phyloP scores from a whole-genome alignment of 352 stramenopile genomes.

The Pythium volutum region DNA sequence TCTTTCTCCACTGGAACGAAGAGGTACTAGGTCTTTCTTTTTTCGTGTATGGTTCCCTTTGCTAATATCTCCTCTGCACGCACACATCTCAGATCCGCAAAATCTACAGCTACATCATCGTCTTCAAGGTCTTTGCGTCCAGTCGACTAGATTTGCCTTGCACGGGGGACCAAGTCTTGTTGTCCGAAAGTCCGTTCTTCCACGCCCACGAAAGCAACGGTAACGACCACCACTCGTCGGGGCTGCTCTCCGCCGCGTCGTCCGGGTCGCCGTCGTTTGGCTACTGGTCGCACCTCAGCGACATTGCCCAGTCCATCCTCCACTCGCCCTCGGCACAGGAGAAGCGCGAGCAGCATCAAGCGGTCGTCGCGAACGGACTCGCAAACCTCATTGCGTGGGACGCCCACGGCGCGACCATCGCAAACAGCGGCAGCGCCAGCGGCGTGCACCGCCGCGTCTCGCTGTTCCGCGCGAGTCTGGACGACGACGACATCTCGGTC shows the following conservation, averaged over 20 bases:
- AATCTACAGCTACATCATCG: conserved; percentile 83
- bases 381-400: conserved; percentile 70
- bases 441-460: conserved; percentile 29
- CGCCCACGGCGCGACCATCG: conserved; percentile 39
- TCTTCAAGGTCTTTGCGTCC: conserved; percentile 77
- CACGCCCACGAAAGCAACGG: conserved; percentile 21
- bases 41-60: background rate
- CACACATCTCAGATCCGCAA: conserved; percentile 56
- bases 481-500: conserved; percentile 78
- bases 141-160: conserved; percentile 75
- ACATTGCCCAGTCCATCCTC: conserved; percentile 72
- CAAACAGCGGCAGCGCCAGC: background rate
- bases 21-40: conserved; percentile 40
- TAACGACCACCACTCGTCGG: background rate
- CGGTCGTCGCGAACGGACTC: conserved; percentile 34
- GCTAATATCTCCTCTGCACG: too few relatives aligned
- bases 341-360: conserved; percentile 13
- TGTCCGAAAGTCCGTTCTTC: conserved; percentile 75
- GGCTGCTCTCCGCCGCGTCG: conserved; percentile 1
- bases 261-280: conserved; percentile 30
- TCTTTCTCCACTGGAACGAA: conserved; percentile 89
- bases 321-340: conserved; percentile 14
- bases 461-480: conserved; percentile 72
- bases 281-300: conserved; percentile 72
- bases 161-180: conserved; percentile 67